A percentile compares a stretch with the other conserved stretches of the same genome.
phyloP scores from a whole-genome alignment of 495 filamentous ascomycete species.

The Collariella sp. region DNA sequence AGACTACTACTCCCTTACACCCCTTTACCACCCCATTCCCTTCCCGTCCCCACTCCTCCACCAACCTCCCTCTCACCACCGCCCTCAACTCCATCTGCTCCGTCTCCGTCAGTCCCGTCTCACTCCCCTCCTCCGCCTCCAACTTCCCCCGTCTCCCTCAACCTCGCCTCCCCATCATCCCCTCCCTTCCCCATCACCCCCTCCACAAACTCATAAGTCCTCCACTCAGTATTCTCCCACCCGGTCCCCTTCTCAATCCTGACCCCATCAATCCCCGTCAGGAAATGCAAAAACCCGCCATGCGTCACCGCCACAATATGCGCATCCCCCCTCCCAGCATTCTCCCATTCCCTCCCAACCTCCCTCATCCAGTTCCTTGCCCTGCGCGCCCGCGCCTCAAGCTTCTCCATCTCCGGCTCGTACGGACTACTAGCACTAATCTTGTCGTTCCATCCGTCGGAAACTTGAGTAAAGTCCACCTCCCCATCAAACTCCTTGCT shows the following conservation, averaged over 20 bases:
- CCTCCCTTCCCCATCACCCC: slow-evolving; percentile 51
- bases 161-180: slow-evolving; percentile 50
- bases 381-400: slow-evolving; percentile 53
- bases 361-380: slow-evolving; percentile 62
- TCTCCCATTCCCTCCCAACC: slow-evolving; percentile 29
- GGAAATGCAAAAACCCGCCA: slow-evolving; percentile 49
- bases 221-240: slow-evolving; percentile 77
- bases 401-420: slow-evolving; percentile 47
- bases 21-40: not conserved
- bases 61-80: slow-evolving; percentile 22
- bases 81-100: slow-evolving; percentile 35
- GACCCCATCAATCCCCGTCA: slow-evolving; percentile 76
- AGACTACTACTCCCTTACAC: not conserved
- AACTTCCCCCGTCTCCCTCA: slow-evolving; percentile 52
- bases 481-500: slow-evolving; percentile 49
- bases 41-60: slow-evolving; percentile 18
- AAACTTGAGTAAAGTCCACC: slow-evolving; percentile 57
- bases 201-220: slow-evolving; percentile 60
- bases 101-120: slow-evolving; percentile 39
- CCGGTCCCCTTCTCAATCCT: slow-evolving; percentile 57
- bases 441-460: slow-evolving; percentile 66
- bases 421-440: slow-evolving; percentile 39
- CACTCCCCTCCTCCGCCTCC: slow-evolving; percentile 40
- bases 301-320: slow-evolving; percentile 55
- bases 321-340: slow-evolving; percentile 32